Conservation (phyloP, 2,329 filamentous ascomycete species). For the Truncatella angustata region DNA sequence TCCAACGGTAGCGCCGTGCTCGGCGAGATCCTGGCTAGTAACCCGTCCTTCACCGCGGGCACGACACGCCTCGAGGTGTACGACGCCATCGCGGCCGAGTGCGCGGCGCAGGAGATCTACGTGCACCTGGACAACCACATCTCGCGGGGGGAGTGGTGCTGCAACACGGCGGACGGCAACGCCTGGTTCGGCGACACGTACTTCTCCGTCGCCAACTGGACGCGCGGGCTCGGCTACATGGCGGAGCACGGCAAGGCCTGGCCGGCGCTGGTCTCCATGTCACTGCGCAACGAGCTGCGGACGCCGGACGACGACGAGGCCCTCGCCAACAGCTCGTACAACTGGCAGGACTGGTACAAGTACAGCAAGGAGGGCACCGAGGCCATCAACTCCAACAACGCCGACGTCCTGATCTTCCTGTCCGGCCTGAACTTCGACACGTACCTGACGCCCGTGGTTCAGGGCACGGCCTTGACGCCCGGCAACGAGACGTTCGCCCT, state of each 20-base stretch:
- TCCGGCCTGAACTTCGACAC: conserved; percentile 59
- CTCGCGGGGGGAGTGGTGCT: conserved; percentile 58
- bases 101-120: conserved; percentile 52
- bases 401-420: conserved; percentile 54
- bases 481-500: conserved; percentile 41
- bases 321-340: conserved; percentile 40
- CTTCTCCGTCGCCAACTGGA: conserved; percentile 59
- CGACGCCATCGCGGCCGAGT: conserved; percentile 61
- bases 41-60: conserved; percentile 51
- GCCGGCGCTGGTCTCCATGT: conserved; percentile 47
- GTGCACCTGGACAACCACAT: conserved; percentile 63
- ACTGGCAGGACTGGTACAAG: conserved; percentile 56
- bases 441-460: conserved; percentile 48
- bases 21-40: conserved; percentile 50
- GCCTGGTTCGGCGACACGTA: conserved; percentile 61
- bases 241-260: conserved; percentile 51
- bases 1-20: conserved; percentile 49
- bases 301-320: conserved; percentile 35
- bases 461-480: conserved; percentile 45
- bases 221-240: conserved; percentile 59
- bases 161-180: conserved; percentile 52
- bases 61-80: conserved; percentile 52
- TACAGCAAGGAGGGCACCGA: conserved; percentile 46
- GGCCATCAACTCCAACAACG: conserved; percentile 50
- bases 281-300: conserved; percentile 54